Evolutionary conservation across 495 filamentous ascomycete species (phyloP).

Genomic region (Neurospora sp.): DNA sequence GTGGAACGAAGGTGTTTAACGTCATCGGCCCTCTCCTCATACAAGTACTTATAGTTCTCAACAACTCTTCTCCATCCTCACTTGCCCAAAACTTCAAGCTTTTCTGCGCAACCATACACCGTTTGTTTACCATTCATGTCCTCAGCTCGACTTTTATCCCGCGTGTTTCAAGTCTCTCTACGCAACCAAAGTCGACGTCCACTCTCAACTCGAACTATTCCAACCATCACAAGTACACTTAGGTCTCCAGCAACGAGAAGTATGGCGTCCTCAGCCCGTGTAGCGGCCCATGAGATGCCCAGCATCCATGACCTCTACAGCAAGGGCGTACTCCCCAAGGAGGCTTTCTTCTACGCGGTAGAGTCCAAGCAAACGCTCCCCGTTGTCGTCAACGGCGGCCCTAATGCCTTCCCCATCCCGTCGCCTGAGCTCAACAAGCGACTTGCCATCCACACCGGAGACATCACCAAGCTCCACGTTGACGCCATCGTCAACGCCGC

Average conservation of each 20-base stretch:
- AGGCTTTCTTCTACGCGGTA: constrained; percentile 10
- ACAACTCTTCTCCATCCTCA: neutral
- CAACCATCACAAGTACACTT: neutral
- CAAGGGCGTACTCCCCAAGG: constrained; percentile 13
- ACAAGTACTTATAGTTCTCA: neutral
- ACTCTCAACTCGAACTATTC: neutral
- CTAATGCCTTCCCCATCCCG: constrained; percentile 20
- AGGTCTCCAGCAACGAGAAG: neutral
- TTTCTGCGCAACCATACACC: neutral
- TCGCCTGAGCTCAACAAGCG: constrained; percentile 56
- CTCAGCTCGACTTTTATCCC: neutral
- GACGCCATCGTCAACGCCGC: constrained; percentile 92
- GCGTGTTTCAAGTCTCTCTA: neutral
- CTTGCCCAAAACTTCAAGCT: no score
- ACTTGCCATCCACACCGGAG: constrained; percentile 58
- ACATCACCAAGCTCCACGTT: constrained; percentile 74
- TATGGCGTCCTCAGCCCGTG: neutral
- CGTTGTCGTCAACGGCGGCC: constrained; percentile 7
- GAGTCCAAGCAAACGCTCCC: constrained; percentile 1
- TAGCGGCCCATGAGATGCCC: constrained; percentile 44
- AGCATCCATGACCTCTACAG: constrained; percentile 54
- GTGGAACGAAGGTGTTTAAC: neutral
- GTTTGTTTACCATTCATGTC: neutral
- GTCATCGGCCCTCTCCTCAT: neutral
- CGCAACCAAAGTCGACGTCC: neutral